phyloP scores from a whole-genome alignment of 129 eudicot species.

The Lonicera japonica region DNA sequence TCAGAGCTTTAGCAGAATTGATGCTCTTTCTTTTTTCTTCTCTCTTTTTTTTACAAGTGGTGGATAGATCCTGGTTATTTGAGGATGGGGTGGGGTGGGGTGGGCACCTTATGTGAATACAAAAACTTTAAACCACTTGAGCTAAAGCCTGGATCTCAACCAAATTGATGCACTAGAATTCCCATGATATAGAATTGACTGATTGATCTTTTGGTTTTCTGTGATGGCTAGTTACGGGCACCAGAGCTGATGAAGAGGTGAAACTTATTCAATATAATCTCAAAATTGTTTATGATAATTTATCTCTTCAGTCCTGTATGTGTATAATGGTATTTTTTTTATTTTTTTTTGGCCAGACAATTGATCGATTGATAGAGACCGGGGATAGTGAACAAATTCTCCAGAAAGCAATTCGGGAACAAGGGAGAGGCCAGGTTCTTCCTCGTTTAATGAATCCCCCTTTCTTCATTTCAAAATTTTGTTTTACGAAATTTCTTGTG shows the following conservation, averaged over 20 bases:
- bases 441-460: neutral
- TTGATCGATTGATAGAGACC: conserved; percentile 70
- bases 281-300: neutral
- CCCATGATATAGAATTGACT: no score
- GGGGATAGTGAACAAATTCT: conserved; percentile 86
- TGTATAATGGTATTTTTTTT: neutral
- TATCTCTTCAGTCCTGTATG: neutral
- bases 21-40: no score
- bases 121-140: conserved; percentile 1
- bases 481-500: no score
- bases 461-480: neutral
- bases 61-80: no score
- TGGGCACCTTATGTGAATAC: neutral
- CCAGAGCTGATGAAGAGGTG: conserved; percentile 82
- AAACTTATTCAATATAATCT: conserved; percentile 4
- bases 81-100: no score
- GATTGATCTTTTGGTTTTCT: conserved; percentile 5
- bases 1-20: no score
- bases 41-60: no score
- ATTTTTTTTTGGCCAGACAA: conserved; percentile 42
- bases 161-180: no score
- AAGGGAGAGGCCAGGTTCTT: conserved; percentile 75
- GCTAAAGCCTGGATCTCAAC: neutral
- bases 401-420: conserved; percentile 69
- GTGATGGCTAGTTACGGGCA: conserved; percentile 59